These are phyloP conservation scores for Tulasnella sp. DNA, from an alignment of 768 basidiomycete species.

Conservation along the genomic window DNA sequence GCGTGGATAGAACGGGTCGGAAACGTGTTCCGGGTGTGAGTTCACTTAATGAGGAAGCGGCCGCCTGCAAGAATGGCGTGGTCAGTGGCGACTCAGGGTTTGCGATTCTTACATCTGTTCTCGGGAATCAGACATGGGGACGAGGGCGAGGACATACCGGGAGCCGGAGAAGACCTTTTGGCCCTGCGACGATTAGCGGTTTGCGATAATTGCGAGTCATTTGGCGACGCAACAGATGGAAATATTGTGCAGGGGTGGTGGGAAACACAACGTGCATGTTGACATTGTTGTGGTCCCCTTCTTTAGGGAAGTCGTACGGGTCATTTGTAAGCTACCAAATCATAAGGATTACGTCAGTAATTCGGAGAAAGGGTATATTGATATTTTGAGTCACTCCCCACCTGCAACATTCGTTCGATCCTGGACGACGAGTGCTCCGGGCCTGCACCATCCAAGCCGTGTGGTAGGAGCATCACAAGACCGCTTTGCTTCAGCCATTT, in stretches of 20 bases:
- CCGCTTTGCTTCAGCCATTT: conserved; percentile 93
- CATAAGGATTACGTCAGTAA: background rate
- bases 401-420: conserved; percentile 85
- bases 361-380: background rate
- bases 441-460: conserved; percentile 85
- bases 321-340: conserved; percentile 83
- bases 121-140: background rate
- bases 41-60: conserved; percentile 4
- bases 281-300: conserved; percentile 35
- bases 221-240: conserved; percentile 84
- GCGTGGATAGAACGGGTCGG: conserved; percentile 5
- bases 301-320: conserved; percentile 32
- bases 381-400: conserved; percentile 23
- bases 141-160: conserved; percentile 48
- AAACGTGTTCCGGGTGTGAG: conserved; percentile 1
- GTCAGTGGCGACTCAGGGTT: background rate
- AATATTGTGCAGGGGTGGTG: conserved; percentile 84
- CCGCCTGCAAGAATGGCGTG: background rate
- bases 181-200: conserved; percentile 72
- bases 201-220: conserved; percentile 76
- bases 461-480: conserved; percentile 73
- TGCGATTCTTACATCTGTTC: background rate
- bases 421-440: conserved; percentile 88
- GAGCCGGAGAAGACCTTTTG: conserved; percentile 71
- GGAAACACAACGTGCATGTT: conserved; percentile 83